Conservation (phyloP, 495 filamentous ascomycete genomes). For the Penicillium maclennaniae region DNA sequence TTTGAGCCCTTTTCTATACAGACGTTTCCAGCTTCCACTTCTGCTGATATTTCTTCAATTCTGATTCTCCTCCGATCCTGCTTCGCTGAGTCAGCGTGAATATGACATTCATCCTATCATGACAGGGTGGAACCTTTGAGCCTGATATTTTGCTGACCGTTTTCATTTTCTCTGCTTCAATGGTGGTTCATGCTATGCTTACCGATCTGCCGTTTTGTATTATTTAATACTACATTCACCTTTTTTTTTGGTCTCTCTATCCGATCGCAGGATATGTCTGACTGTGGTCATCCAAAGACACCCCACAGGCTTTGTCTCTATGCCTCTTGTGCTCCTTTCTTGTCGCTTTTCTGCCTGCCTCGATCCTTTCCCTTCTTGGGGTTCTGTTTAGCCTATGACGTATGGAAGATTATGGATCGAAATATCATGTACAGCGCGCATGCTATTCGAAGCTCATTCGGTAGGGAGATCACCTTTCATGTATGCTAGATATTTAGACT, state of each 20-base stretch:
- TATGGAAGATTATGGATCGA: constrained; percentile 11
- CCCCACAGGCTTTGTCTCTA: not conserved
- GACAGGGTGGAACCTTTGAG: not conserved
- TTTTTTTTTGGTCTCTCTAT: not conserved
- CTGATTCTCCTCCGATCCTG: too few species aligned
- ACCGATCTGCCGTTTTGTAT: constrained; percentile 5
- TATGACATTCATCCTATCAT: not conserved
- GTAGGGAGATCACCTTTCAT: not conserved
- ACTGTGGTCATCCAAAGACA: too few species aligned
- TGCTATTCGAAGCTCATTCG: not conserved
- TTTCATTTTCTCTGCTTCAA: not conserved
- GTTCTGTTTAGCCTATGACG: not conserved
- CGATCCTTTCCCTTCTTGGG: not conserved
- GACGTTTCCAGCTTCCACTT: not conserved
- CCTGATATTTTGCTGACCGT: not conserved
- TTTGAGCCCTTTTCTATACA: not conserved
- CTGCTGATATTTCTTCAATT: not conserved
- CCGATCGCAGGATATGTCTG: not conserved
- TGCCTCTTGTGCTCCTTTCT: not conserved
- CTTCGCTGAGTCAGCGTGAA: not conserved
- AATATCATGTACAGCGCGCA: constrained; percentile 15
- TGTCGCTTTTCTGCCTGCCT: not conserved
- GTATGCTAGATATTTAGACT: too few species aligned
- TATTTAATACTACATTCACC: constrained; percentile 5
- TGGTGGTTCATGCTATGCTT: not conserved